Evolutionary conservation across 192 early-diverging fungal genomes (phyloP).

Genomic region (Rhizoclosmatium sp.): DNA sequence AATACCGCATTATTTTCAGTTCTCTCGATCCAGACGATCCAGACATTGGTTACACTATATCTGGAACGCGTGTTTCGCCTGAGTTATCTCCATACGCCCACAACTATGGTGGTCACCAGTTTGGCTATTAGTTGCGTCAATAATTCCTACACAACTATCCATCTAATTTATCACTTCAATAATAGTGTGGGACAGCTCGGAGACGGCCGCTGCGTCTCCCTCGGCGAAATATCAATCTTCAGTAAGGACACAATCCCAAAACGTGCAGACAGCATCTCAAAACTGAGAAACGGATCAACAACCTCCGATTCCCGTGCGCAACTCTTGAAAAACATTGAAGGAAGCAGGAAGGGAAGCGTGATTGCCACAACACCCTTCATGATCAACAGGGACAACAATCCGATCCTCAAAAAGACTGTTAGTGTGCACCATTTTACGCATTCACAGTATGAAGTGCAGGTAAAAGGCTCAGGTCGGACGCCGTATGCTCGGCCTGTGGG

Average conservation of each 20-base stretch:
- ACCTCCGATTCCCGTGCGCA: neutral
- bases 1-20: neutral
- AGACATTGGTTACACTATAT: neutral
- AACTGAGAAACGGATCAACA: neutral
- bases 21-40: slow-evolving; percentile 17
- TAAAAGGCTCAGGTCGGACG: slow-evolving; percentile 87
- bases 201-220: slow-evolving; percentile 84
- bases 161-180: neutral
- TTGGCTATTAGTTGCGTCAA: slow-evolving; percentile 46
- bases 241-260: neutral
- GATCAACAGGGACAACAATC: neutral
- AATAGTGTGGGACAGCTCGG: slow-evolving; percentile 66
- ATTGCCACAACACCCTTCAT: neutral
- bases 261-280: neutral
- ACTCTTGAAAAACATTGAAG: neutral
- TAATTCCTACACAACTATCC: neutral
- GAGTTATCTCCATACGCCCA: slow-evolving; percentile 45
- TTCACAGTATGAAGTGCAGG: slow-evolving; percentile 68
- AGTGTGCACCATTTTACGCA: neutral
- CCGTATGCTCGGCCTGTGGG: slow-evolving; percentile 83
- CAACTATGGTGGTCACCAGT: slow-evolving; percentile 62
- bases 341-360: neutral
- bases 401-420: slow-evolving; percentile 52
- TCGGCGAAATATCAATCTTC: slow-evolving; percentile 63
- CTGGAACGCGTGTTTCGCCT: neutral